Evolutionary conservation across 78 protist species (phyloP).

Genomic region (Cavenderia fasciculata): DNA sequence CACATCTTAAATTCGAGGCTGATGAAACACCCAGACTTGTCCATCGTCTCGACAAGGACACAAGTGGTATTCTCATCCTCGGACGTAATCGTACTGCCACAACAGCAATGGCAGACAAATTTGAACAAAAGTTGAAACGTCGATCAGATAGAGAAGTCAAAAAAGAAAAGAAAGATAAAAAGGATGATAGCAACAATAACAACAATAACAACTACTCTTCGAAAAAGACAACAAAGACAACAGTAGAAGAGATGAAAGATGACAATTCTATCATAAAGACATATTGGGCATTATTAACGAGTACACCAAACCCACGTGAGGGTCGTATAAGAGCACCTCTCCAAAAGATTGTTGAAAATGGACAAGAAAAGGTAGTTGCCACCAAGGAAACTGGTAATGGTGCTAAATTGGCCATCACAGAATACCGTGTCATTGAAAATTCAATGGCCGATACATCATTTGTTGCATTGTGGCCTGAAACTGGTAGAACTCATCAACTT

Average conservation of each 20-base stretch:
- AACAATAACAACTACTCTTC: not conserved
- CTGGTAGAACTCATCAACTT: constrained; percentile 78
- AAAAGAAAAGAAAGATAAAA: not conserved
- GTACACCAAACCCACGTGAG: constrained; percentile 57
- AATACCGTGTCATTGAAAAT: constrained; percentile 36
- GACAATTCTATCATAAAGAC: constrained; percentile 53
- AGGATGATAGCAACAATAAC: not conserved
- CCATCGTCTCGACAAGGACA: constrained; percentile 40
- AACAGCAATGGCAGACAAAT: constrained; percentile 42
- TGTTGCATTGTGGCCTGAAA: constrained; percentile 73
- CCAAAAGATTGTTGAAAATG: constrained; percentile 28
- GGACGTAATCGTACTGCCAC: constrained; percentile 61
- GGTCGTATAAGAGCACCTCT: constrained; percentile 72
- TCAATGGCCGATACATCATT: constrained; percentile 23
- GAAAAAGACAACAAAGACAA: constrained; percentile 3
- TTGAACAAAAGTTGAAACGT: constrained; percentile 24
- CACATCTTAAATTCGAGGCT: constrained; percentile 42
- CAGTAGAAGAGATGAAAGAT: not conserved
- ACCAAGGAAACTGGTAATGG: constrained; percentile 44
- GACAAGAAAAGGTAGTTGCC: constrained; percentile 49
- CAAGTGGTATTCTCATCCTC: constrained; percentile 44
- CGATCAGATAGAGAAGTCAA: not conserved
- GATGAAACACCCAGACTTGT: constrained; percentile 35
- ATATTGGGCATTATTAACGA: constrained; percentile 74
- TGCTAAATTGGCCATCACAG: constrained; percentile 53